A percentile compares a stretch with the other conserved stretches of the same genome.
These are phyloP conservation scores for Ustilago tritici DNA, from an alignment of 1,284 basidiomycete species.

Conservation along the genomic window DNA sequence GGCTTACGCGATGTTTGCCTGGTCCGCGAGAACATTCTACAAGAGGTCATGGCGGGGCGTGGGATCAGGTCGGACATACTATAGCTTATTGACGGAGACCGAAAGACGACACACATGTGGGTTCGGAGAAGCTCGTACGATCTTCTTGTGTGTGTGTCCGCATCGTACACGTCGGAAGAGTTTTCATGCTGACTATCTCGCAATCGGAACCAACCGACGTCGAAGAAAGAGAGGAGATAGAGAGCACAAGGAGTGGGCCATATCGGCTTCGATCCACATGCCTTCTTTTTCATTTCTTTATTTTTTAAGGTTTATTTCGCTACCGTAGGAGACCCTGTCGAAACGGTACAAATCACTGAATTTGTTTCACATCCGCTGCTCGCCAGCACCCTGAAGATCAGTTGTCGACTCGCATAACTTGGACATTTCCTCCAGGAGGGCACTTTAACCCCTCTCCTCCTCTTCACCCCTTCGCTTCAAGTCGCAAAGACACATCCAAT, in stretches of 20 bases:
- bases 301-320: neutral
- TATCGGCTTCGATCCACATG: slow-evolving; percentile 25
- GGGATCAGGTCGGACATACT: neutral
- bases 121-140: slow-evolving; percentile 1
- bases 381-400: slow-evolving; percentile 4
- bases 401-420: neutral
- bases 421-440: neutral
- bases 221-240: neutral
- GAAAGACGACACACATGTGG: neutral
- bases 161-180: slow-evolving; percentile 1
- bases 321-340: neutral
- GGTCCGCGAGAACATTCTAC: neutral
- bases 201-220: neutral
- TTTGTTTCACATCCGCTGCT: neutral
- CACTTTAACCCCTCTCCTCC: slow-evolving; percentile 2
- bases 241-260: slow-evolving; percentile 1
- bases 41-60: neutral
- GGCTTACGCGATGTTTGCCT: neutral
- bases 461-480: neutral
- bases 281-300: slow-evolving; percentile 1
- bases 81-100: neutral
- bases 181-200: neutral
- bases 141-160: neutral
- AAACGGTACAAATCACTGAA: slow-evolving; percentile 4
- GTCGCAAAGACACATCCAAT: neutral